These are phyloP conservation scores for Aeminium ludgeri DNA, from an alignment of 495 filamentous ascomycete genomes.

Conservation along the genomic window DNA sequence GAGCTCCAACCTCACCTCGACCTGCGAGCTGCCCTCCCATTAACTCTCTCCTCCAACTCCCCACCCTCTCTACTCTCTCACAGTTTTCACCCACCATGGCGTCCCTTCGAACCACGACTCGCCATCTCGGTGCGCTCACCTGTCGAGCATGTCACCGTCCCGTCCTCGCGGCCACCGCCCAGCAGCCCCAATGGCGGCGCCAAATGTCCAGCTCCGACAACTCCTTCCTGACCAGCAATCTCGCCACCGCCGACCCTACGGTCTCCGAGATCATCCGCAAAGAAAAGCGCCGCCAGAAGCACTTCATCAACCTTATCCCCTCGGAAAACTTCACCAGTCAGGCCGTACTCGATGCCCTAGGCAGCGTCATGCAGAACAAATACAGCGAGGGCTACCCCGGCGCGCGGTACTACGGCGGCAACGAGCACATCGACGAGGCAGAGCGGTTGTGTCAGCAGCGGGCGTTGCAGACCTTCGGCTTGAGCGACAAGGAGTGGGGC, in stretches of 20 bases:
- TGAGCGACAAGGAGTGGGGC: conserved; percentile 80
- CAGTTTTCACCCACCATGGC: too few relatives aligned
- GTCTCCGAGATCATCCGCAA: conserved; percentile 80
- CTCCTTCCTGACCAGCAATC: conserved; percentile 54
- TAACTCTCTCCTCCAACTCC: too few relatives aligned
- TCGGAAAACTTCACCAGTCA: conserved; percentile 99
- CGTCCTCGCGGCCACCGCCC: neutral
- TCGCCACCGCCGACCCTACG: conserved; percentile 72
- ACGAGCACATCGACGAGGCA: conserved; percentile 83
- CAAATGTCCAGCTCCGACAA: conserved; percentile 39
- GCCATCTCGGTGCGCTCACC: neutral
- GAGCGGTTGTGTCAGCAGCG: conserved; percentile 80
- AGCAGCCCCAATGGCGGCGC: neutral
- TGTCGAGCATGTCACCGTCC: conserved; percentile 13
- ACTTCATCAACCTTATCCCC: conserved; percentile 96
- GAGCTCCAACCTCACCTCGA: too few relatives aligned
- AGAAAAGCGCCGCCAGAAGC: conserved; percentile 88
- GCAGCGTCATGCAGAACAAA: conserved; percentile 99
- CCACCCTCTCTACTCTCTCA: too few relatives aligned
- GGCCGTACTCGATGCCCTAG: conserved; percentile 86
- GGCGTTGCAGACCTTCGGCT: conserved; percentile 69
- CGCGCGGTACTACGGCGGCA: conserved; percentile 92
- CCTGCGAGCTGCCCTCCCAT: too few relatives aligned
- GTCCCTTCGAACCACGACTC: too few relatives aligned
- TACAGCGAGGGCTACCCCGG: conserved; percentile 98